These are phyloP conservation scores for Pistacia atlantica DNA, from an alignment of 345 rosid species.

Conservation along the genomic window DNA sequence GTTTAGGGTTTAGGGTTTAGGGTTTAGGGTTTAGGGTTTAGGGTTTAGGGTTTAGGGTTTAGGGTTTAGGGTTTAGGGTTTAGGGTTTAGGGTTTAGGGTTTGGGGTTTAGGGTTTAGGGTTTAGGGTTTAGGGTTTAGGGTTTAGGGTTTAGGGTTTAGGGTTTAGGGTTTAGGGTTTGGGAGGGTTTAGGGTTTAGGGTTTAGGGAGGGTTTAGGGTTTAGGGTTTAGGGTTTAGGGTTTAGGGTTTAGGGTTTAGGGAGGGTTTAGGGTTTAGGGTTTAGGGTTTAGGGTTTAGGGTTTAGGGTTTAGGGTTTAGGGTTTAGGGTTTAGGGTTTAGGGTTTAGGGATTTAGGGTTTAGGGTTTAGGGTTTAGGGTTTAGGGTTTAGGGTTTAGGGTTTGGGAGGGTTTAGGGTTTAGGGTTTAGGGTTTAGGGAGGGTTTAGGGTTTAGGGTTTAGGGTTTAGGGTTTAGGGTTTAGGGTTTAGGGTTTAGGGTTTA, in stretches of 20 bases:
- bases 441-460: conserved; percentile 22
- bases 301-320: no score
- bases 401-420: conserved; percentile 25
- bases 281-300: no score
- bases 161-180: conserved; percentile 30
- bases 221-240: no score
- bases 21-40: conserved; percentile 33
- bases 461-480: conserved; percentile 28
- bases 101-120: conserved; percentile 33
- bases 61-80: conserved; percentile 26
- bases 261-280: no score
- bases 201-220: no score
- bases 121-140: conserved; percentile 27
- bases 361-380: no score
- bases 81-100: conserved; percentile 28
- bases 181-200: no score
- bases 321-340: no score
- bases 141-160: conserved; percentile 26
- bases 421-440: no score
- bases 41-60: conserved; percentile 36
- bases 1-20: conserved; percentile 26
- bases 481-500: conserved; percentile 21
- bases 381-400: no score
- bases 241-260: no score
- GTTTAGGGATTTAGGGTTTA: no score